Percentiles rank a stretch among this genome's conserved stretches.
Conservation (phyloP, 768 basidiomycete species). For the Chiua virens region DNA sequence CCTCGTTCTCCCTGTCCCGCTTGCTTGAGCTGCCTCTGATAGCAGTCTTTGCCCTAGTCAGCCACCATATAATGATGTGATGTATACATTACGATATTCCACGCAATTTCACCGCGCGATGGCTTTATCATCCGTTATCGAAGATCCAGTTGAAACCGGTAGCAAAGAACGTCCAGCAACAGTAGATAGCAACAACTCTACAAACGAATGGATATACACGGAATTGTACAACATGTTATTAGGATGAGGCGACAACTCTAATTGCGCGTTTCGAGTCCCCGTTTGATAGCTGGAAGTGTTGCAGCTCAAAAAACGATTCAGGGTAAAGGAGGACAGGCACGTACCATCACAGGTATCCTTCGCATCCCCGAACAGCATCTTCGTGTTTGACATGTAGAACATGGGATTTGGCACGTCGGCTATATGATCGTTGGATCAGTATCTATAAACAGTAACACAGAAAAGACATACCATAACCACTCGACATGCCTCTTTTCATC, state of each 20-base stretch:
- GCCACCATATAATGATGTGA: slow-evolving; percentile 30
- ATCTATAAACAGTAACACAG: neutral
- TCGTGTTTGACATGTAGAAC: slow-evolving; percentile 90
- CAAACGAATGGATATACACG: slow-evolving; percentile 21
- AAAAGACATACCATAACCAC: slow-evolving; percentile 68
- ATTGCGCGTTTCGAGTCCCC: slow-evolving; percentile 46
- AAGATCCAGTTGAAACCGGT: neutral
- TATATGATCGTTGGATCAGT: slow-evolving; percentile 22
- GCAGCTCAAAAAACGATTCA: slow-evolving; percentile 2
- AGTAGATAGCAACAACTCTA: slow-evolving; percentile 3
- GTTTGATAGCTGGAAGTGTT: slow-evolving; percentile 52
- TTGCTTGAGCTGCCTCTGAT: slow-evolving; percentile 6
- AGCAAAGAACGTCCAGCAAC: neutral
- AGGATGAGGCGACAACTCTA: slow-evolving; percentile 3
- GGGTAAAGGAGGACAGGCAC: slow-evolving; percentile 7
- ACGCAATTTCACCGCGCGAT: slow-evolving; percentile 6
- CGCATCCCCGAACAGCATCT: slow-evolving; percentile 92
- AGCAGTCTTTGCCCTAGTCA: slow-evolving; percentile 7
- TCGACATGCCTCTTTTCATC: slow-evolving; percentile 90
- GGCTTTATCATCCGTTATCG: slow-evolving; percentile 5
- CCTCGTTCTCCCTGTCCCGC: slow-evolving; percentile 13
- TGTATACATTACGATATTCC: slow-evolving; percentile 29
- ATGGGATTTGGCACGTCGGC: slow-evolving; percentile 92
- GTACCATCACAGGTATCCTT: slow-evolving; percentile 87
- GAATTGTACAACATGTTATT: slow-evolving; percentile 12